phyloP scores from a whole-genome alignment of 305 asterid genomes.

The Caryopteris hybrid region DNA sequence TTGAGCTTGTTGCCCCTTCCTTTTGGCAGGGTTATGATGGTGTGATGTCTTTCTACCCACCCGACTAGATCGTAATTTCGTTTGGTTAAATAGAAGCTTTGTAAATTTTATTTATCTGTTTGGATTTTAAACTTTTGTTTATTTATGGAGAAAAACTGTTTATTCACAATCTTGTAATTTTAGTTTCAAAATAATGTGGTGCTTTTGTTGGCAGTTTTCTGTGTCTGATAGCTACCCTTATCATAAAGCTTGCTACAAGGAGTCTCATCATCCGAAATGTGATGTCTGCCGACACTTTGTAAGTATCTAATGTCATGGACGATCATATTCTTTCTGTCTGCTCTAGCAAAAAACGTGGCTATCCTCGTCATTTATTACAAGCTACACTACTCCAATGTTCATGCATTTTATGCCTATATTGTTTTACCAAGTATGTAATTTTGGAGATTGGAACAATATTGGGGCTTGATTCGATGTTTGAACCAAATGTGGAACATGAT shows the following conservation, averaged over 20 bases:
- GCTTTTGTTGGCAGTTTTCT: conserved; percentile 61
- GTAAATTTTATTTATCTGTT: not conserved
- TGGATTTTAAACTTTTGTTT: not conserved
- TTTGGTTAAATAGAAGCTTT: not conserved
- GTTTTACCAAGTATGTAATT: not conserved
- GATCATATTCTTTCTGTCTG: conserved; percentile 10
- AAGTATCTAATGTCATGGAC: conserved; percentile 33
- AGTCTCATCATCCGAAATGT: conserved; percentile 86
- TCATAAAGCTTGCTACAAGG: conserved; percentile 92
- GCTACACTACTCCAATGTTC: no score
- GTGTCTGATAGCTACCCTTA: conserved; percentile 75
- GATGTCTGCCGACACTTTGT: conserved; percentile 91
- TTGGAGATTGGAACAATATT: not conserved
- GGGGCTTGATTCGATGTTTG: not conserved
- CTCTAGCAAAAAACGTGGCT: no score
- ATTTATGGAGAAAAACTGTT: not conserved
- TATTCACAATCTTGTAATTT: not conserved
- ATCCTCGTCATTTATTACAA: not conserved
- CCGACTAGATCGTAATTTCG: not conserved
- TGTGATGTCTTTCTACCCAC: not conserved
- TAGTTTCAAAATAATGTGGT: not conserved
- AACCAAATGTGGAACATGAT: no score
- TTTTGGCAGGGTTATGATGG: no score
- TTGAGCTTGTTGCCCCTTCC: not conserved
- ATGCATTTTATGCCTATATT: no score